Evolutionary conservation across 2,329 filamentous ascomycete genomes (phyloP), one percentile per base, ranked within the genome.

Genomic region (Sclerotinia glacialis): DNA sequence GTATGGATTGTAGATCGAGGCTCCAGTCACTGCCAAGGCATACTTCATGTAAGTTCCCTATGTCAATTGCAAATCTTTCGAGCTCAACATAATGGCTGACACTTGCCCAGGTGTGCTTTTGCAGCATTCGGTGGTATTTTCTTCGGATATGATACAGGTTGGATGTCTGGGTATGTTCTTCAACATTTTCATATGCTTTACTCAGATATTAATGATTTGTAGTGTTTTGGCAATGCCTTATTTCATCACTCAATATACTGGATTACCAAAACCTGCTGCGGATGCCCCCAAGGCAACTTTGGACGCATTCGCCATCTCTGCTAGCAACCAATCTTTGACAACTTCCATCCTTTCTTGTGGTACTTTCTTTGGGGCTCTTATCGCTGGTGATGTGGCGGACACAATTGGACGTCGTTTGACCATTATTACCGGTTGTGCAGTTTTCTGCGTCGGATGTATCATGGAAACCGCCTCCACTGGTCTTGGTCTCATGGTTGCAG

Each of bases 301-400:
- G 58, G 65, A 68, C 14, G 67, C 71, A 23, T 75, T 74, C 66
- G 62, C 66, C 72, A 64, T 86, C 34, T 78, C 81, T 7, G 79
- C 82, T 18, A 79, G 76, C 67, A 79, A 80, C 58, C 81, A 84
- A 72, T 88, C 86, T 26, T 80, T 89, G 64, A 88, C 93, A 75
- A 87, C 87, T 26, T 70, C 69, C 26, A 92, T 93, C 72, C 85
- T 93, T 64, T 93, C 91, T 47, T 85, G 70, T 75, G 89, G 89
- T 79, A 93, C 90, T 71, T 93, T 94, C 83, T 89, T 93, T 68
- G 91, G 91, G 76, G 88, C 91, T 67, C 76, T 94, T 71, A 86
- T 92, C 69, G 90, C 89, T 67, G 91, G 91, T 82, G 89, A 92
- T 77, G 76, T 93, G 69, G 86, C 91, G 71, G 91, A 95, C 76